Evolutionary conservation across 805 yeast genomes (phyloP).

Genomic region (Ogataea angusta): DNA sequence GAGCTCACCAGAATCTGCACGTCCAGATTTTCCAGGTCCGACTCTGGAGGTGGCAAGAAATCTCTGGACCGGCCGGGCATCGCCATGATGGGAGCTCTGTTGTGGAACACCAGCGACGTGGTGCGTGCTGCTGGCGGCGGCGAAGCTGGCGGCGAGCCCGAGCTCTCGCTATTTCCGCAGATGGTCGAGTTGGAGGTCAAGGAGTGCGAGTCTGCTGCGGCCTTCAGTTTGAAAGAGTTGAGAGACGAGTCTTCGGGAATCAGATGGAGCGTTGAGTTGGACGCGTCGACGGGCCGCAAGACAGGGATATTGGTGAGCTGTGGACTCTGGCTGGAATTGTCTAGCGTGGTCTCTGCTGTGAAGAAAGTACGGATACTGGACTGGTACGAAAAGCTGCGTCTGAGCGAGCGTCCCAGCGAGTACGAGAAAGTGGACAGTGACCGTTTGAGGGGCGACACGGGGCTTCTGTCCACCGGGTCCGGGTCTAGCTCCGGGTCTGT

Average conservation of each 20-base stretch:
- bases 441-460: constrained; percentile 19
- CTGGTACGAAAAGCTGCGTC: constrained; percentile 28
- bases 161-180: constrained; percentile 1
- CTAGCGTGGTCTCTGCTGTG: constrained; percentile 25
- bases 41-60: constrained; percentile 28
- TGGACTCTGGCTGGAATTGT: constrained; percentile 6
- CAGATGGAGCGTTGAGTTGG: constrained; percentile 24
- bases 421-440: constrained; percentile 30
- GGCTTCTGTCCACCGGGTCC: not conserved
- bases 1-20: constrained; percentile 73
- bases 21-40: constrained; percentile 49
- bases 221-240: constrained; percentile 12
- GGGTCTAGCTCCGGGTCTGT: not conserved
- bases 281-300: constrained; percentile 8
- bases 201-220: constrained; percentile 13
- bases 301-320: constrained; percentile 5
- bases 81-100: constrained; percentile 9
- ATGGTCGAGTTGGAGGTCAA: constrained; percentile 16
- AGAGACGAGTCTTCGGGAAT: constrained; percentile 27
- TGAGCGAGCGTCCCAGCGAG: constrained; percentile 25
- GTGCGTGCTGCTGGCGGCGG: constrained; percentile 13
- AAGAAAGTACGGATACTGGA: constrained; percentile 28
- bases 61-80: constrained; percentile 21
- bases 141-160: constrained; percentile 4
- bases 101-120: constrained; percentile 17